Percentiles rank a stretch among this genome's conserved stretches.
Conservation (phyloP, 768 basidiomycete genomes). For the Gloeophyllum trabeum region DNA sequence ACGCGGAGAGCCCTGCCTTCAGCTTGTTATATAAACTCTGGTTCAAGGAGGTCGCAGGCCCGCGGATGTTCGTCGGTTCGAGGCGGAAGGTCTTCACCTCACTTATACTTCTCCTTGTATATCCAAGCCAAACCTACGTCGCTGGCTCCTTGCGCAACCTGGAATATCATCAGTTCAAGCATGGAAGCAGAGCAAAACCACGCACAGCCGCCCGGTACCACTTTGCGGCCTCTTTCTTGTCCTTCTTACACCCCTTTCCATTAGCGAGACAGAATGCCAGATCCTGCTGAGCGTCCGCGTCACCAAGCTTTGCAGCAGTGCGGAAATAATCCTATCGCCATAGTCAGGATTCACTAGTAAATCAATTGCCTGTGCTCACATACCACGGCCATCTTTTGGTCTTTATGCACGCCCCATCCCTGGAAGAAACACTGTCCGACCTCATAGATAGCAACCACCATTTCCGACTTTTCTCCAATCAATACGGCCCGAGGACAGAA, state of each 20-base stretch:
- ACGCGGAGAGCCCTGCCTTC: no score
- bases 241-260: conserved; percentile 83
- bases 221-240: conserved; percentile 75
- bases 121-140: conserved; percentile 86
- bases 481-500: not conserved
- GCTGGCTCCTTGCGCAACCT: conserved; percentile 65
- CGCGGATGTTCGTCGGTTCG: no score
- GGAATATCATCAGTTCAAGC: no score
- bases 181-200: conserved; percentile 11
- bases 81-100: conserved; percentile 1
- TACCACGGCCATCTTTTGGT: conserved; percentile 85
- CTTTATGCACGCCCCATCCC: conserved; percentile 82
- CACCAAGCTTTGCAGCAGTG: conserved; percentile 76
- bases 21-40: no score
- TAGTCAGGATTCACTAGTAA: conserved; percentile 1
- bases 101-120: conserved; percentile 74
- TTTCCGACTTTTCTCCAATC: conserved; percentile 41
- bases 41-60: no score
- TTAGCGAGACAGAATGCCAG: conserved; percentile 79
- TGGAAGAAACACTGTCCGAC: conserved; percentile 90
- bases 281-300: conserved; percentile 80
- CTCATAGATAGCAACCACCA: conserved; percentile 84
- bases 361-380: conserved; percentile 16
- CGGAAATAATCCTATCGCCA: conserved; percentile 61
- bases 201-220: conserved; percentile 85